Conservation (phyloP, 2,329 filamentous ascomycete species). For the Microsporum audouinii region DNA sequence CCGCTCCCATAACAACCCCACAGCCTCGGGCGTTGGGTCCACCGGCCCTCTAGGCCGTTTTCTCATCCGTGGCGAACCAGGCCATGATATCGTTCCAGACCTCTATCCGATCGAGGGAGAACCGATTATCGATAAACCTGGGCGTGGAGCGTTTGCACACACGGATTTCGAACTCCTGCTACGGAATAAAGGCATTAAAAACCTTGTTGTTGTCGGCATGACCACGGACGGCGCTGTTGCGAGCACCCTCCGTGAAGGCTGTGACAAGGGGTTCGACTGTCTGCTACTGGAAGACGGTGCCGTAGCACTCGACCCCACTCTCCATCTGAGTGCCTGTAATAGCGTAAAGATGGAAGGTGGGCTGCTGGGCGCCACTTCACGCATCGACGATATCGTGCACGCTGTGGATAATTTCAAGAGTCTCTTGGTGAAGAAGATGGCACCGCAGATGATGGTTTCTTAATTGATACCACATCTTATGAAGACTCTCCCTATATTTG, state of each 20-base stretch:
- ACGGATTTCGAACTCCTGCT: conserved; percentile 45
- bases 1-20: conserved; percentile 42
- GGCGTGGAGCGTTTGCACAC: conserved; percentile 42
- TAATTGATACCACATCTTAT: neutral
- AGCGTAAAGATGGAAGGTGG: conserved; percentile 39
- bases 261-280: conserved; percentile 45
- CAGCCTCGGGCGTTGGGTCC: conserved; percentile 42
- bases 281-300: conserved; percentile 41
- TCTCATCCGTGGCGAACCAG: conserved; percentile 46
- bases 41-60: conserved; percentile 47
- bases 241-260: conserved; percentile 46
- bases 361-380: conserved; percentile 34
- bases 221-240: conserved; percentile 47
- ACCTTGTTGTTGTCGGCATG: conserved; percentile 44
- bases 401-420: conserved; percentile 34
- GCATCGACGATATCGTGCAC: conserved; percentile 30
- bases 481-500: neutral
- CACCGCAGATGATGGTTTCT: conserved; percentile 27
- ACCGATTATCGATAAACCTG: conserved; percentile 45
- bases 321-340: conserved; percentile 34
- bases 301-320: conserved; percentile 31
- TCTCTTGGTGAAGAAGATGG: conserved; percentile 32
- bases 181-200: conserved; percentile 41
- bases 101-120: conserved; percentile 39
- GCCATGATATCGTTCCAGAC: conserved; percentile 48